phyloP scores from a whole-genome alignment of 805 yeast genomes.

The Naumovozyma baii region DNA sequence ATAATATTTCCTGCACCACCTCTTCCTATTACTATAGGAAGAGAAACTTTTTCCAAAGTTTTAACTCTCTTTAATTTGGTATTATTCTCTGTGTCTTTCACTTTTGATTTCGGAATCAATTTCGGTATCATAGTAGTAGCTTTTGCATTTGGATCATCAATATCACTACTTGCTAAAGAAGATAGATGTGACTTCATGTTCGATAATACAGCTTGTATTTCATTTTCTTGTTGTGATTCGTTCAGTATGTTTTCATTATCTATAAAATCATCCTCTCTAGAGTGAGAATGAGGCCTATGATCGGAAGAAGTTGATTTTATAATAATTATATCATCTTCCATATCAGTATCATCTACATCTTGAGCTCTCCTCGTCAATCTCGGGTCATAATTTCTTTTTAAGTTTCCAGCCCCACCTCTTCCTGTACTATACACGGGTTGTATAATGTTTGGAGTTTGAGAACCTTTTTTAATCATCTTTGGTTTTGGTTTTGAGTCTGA shows the following conservation, averaged over 20 bases:
- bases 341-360: conserved; percentile 43
- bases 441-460: conserved; percentile 49
- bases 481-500: conserved; percentile 41
- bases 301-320: background rate
- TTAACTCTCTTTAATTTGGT: background rate
- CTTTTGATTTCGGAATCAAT: background rate
- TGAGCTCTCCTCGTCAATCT: conserved; percentile 52
- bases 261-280: background rate
- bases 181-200: background rate
- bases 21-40: conserved; percentile 23
- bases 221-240: background rate
- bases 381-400: conserved; percentile 54
- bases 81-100: background rate
- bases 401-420: conserved; percentile 72
- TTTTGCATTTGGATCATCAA: background rate
- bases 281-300: too few species aligned
- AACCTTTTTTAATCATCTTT: conserved; percentile 47
- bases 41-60: background rate
- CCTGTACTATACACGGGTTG: conserved; percentile 58
- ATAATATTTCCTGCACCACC: conserved; percentile 31
- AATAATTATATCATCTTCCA: conserved; percentile 1
- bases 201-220: background rate
- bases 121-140: background rate
- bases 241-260: background rate
- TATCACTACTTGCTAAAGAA: background rate